Conservation (phyloP, 208 protist species). For the Leptomonas seymouri region DNA sequence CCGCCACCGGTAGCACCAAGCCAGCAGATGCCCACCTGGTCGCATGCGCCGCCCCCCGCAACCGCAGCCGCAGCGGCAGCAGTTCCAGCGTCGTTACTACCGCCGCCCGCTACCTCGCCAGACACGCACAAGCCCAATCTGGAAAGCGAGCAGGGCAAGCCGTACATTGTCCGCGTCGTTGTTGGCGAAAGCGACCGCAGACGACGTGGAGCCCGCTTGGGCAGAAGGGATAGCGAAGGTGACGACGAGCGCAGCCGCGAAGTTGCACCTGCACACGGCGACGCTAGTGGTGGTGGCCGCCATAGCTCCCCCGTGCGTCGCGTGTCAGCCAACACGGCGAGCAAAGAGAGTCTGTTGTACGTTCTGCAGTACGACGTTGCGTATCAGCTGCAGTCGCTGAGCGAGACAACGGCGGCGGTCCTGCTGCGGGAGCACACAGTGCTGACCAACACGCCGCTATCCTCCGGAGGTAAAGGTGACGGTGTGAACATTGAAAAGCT, state of each 20-base stretch:
- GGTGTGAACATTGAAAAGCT: slow-evolving; percentile 36
- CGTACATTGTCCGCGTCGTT: slow-evolving; percentile 89
- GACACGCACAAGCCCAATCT: not conserved
- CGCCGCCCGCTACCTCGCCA: not conserved
- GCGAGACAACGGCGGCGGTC: slow-evolving; percentile 57
- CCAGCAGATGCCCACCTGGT: not conserved
- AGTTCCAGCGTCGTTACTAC: not conserved
- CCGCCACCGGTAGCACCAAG: not conserved
- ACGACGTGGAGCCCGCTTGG: not conserved
- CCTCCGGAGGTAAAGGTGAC: slow-evolving; percentile 25
- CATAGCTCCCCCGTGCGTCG: not conserved
- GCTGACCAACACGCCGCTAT: slow-evolving; percentile 44
- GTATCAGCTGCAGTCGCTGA: slow-evolving; percentile 85
- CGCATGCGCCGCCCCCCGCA: not conserved
- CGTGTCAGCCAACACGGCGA: slow-evolving; percentile 27
- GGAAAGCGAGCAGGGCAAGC: slow-evolving; percentile 40
- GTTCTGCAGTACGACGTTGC: slow-evolving; percentile 81
- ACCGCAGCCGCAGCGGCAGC: slow-evolving; percentile 1
- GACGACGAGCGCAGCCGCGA: slow-evolving; percentile 3
- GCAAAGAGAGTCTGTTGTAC: slow-evolving; percentile 64
- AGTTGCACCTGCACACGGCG: not conserved
- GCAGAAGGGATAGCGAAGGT: not conserved
- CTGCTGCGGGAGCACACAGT: slow-evolving; percentile 65
- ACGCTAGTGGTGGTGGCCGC: not conserved
- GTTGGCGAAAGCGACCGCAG: slow-evolving; percentile 40